Base-by-base conservation (phyloP, 2,329 filamentous ascomycete genomes). In the Fusarium nematophilum region DNA sequence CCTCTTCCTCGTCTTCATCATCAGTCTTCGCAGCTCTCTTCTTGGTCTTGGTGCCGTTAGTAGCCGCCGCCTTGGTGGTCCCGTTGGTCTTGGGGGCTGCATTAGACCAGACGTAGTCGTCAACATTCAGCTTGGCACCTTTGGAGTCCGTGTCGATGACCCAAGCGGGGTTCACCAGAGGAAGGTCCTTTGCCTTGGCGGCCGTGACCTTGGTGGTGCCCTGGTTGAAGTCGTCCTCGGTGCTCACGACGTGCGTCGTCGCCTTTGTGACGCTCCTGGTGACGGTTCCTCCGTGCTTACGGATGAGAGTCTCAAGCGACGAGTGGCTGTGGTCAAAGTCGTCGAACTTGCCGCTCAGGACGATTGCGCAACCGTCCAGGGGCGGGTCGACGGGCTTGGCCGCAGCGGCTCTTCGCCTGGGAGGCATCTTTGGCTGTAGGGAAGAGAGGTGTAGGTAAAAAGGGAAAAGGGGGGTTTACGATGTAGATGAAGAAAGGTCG, bases 121-220 rank as follows among this genome's bases (percentile, higher is more conserved):
- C 66, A 2, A 55, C 62, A 15, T 60, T 57, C 10, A 72, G 57
- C 36, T 64, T 62, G 42, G 59, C 64, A 18, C 66, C 62, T 31
- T 70, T 52, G 9, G 59, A 54, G 30, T 83, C 74, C 17, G 81
- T 86, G n/a, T 87, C 81, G 2, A 83, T 60, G n/a, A 88, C 74
- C 90, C 90, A 92, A 11, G 83, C 74, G 0, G 88, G 71, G 9
- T 74, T 78, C 21, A 92, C 81, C 38, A 91, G 79, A 3, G 79
- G 79, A 10, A 89, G 73, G 15, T 71, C 76, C 27, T 80, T 76
- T 10, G 76, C 64, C 9, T 76, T 70, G 5, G 80, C 83, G 13
- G 82, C 72, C 64, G 76, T 76, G 61, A 84, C 81, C 67, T 89
- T 89, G 36, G 75, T 69, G 0, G 81, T 80, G 1, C 73, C 72